Evolutionary conservation across 805 yeast species (phyloP).

Genomic region (Yamadazyma laniorum): DNA sequence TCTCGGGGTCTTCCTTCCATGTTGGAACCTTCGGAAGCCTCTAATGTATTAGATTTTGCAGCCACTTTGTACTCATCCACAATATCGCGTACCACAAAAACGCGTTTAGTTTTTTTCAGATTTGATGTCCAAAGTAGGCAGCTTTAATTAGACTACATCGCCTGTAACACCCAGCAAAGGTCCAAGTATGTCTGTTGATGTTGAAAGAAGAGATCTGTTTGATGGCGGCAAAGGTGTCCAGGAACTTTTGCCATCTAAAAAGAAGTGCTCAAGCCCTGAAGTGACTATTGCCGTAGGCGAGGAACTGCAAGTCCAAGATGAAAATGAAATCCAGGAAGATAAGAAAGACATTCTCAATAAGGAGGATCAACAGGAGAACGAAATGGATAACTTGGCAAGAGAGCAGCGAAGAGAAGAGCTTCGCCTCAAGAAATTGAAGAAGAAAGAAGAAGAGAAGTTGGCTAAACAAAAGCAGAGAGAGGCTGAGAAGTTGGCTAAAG

Average conservation of each 20-base stretch:
- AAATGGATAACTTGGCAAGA: constrained; percentile 7
- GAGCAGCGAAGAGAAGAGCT: constrained; percentile 4
- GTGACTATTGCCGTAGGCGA: constrained; percentile 3
- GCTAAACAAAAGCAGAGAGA: constrained; percentile 21
- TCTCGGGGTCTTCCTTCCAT: too few species aligned
- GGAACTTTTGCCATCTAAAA: constrained; percentile 6
- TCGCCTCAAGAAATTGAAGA: constrained; percentile 2
- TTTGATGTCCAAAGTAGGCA: background rate
- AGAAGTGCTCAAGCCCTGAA: constrained; percentile 9
- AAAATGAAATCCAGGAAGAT: background rate
- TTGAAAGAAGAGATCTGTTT: constrained; percentile 6
- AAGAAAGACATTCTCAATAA: background rate
- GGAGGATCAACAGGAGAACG: background rate
- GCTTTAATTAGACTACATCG: constrained; percentile 3
- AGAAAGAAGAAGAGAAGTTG: constrained; percentile 12
- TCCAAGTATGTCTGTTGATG: background rate
- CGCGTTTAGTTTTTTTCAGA: too few species aligned
- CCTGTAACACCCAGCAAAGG: constrained; percentile 10
- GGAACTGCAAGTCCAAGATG: background rate
- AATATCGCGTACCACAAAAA: background rate
- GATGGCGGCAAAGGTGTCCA: background rate
- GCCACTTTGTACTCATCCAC: too few species aligned
- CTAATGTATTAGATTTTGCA: too few species aligned
- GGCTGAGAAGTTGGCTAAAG: constrained; percentile 19
- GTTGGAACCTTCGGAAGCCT: too few species aligned